Evolutionary conservation across 768 basidiomycete species (phyloP).

Genomic region (Saitozyma sp.): DNA sequence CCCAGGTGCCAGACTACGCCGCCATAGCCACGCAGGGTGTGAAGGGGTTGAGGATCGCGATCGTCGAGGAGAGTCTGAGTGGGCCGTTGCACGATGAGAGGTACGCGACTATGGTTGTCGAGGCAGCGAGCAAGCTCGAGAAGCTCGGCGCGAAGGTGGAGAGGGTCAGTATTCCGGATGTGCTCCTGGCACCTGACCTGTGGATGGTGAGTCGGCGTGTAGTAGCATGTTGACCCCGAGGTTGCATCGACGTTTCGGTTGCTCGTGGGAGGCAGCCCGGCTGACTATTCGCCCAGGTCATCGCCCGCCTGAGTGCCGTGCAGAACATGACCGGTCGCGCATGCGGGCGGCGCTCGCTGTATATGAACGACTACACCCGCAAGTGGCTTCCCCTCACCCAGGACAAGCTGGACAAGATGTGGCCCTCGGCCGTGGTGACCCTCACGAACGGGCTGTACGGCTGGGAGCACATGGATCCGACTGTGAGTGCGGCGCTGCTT

Average conservation of each 20-base stretch:
- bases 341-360: constrained; percentile 45
- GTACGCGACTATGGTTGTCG: constrained; percentile 63
- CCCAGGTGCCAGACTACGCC: constrained; percentile 50
- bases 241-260: too few relatives aligned
- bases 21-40: constrained; percentile 19
- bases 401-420: constrained; percentile 49
- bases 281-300: constrained; percentile 4
- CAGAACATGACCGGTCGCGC: constrained; percentile 21
- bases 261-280: too few relatives aligned
- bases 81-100: constrained; percentile 52
- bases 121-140: constrained; percentile 80
- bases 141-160: constrained; percentile 83
- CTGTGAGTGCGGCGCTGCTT: constrained; percentile 11
- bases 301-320: constrained; percentile 17
- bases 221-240: too few relatives aligned
- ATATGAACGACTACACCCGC: constrained; percentile 46
- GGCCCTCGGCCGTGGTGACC: constrained; percentile 6
- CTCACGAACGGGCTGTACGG: constrained; percentile 6
- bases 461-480: constrained; percentile 8
- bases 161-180: constrained; percentile 56
- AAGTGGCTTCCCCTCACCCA: constrained; percentile 50
- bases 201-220: constrained; percentile 7
- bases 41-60: constrained; percentile 53
- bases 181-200: constrained; percentile 17
- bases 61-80: constrained; percentile 50